Base-by-base conservation (phyloP, 352 stramenopile species). In the Phytophthora rubi region DNA sequence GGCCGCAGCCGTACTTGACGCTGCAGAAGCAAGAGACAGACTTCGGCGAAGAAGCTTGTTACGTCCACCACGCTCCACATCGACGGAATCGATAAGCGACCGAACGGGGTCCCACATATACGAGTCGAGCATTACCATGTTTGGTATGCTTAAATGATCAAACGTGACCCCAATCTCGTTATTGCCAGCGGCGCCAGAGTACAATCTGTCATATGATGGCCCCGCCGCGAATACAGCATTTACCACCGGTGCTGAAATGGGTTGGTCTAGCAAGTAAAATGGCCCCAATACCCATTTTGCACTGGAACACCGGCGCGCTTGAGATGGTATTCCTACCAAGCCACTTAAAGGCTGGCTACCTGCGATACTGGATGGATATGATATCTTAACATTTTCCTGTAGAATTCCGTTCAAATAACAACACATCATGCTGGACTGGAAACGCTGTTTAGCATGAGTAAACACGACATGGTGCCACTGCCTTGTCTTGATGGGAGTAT, bases 351-450 rank as follows among this genome's bases (percentile, higher is more conserved):
- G 83, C 52, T 91, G 85, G 21, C 70, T 80, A 32, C 65, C 78
- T 10, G 66, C 67, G 32, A 89, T 73, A 30, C 76, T 79, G n/a
- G 83, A 85, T 1, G 86, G 86, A 37, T 86, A 92, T 7, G 83
- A 89, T 7, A 91, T 84, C 47, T 92, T 93, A n/a, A 79, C 73
- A 4, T 73, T 86, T 49, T 93, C 86, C 59, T 90, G 81, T 13
- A 90, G 49, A 54, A 91, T 54, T 1, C 86, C 86, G 30, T 93
- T 83, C 7, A 93, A 53, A 42, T 89, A 92, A 6, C 83, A 82
- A 13, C 75, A 83, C 28, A 79, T 79, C 30, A 84, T 82, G 30
- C 82, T 92, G 10, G 85, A 84, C 55, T 93, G 86, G 53, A 93
- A 93, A 12, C 86, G 79, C 47, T 93, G 86, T 23, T 72, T 80